phyloP scores from a whole-genome alignment of 148 eudicot species.

The Tetragonia tetragonoides region DNA sequence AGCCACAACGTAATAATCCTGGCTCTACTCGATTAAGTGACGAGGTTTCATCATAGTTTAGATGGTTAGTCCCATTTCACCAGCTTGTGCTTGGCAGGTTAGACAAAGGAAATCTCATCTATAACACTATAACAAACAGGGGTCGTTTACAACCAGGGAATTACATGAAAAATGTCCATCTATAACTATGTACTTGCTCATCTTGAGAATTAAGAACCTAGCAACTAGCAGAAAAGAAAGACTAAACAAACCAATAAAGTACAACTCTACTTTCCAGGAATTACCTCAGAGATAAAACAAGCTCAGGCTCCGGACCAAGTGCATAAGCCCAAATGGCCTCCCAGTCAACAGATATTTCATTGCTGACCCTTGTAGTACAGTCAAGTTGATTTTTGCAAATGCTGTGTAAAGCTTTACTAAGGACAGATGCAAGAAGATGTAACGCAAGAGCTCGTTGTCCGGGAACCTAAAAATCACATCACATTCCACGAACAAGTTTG shows the following conservation, averaged over 20 bases:
- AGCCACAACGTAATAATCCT: not conserved
- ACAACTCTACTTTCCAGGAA: slow-evolving; percentile 4
- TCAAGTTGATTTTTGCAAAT: slow-evolving; percentile 31
- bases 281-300: slow-evolving; percentile 82
- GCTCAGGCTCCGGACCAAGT: slow-evolving; percentile 97
- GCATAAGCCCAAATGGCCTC: slow-evolving; percentile 92
- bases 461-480: slow-evolving; percentile 52
- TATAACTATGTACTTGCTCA: not conserved
- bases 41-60: not conserved
- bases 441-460: slow-evolving; percentile 87
- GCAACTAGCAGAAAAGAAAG: not conserved
- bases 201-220: not conserved
- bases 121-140: not conserved
- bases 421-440: slow-evolving; percentile 69
- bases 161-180: not conserved
- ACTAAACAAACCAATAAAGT: not conserved
- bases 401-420: slow-evolving; percentile 51
- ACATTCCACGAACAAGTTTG: slow-evolving; percentile 2
- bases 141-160: not conserved
- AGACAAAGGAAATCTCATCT: not conserved
- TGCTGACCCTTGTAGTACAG: not conserved
- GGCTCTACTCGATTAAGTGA: not conserved
- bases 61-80: not conserved
- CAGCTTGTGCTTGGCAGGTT: not conserved
- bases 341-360: slow-evolving; percentile 53